Base-by-base conservation (phyloP, 2,329 filamentous ascomycete species). In the Trichoderma arundinaceum region DNA sequence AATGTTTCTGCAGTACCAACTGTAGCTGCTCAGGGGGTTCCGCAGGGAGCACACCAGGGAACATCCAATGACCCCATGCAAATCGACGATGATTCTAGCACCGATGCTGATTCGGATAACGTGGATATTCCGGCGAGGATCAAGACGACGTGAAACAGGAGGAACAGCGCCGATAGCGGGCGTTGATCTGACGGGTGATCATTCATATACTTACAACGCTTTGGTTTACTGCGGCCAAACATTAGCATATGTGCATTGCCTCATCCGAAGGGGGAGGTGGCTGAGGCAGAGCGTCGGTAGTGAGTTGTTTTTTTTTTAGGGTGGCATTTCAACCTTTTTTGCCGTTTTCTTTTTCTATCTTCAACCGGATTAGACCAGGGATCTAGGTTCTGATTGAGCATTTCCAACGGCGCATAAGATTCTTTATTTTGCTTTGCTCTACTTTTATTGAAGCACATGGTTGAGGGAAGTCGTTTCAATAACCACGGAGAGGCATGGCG, bases 91-190 rank as follows among this genome's bases (percentile, higher is more conserved):
- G 33, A 51, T 22, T 35, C 17, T 7, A 65, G 41, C 35, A 62
- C 46, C 38, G 39, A 49, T 22, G 67, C 48, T 9, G 65, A 69
- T 39, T 68, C 71, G 13, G 71, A 69, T 17, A 72, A 72, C 10
- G 67, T 72, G 28, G 74, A 76, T 56, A 77, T 77, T 53, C 75
- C 74, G 33, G 74, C 75, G 1, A 62, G 58, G 41, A 35, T 58
- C 43, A 22, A 38, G 44, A 10, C 32, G 41, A 28, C 22, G 15
- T 51, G 22, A 33, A 32, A 15, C 15, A n/a, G 39, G 46, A 43
- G 17, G 22, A 4, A 17, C 6, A 17, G 38, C 35, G n/a, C 10
- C 12, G 22, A 28, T 13, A 22, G 28, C 5, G 12, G 13, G 22
- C 57, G 22, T 7, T 8, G 44, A 41, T 22, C n/a, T 41, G 22